Conservation (phyloP, 169 alveolate genomes). For the Plasmodium coatneyi region DNA sequence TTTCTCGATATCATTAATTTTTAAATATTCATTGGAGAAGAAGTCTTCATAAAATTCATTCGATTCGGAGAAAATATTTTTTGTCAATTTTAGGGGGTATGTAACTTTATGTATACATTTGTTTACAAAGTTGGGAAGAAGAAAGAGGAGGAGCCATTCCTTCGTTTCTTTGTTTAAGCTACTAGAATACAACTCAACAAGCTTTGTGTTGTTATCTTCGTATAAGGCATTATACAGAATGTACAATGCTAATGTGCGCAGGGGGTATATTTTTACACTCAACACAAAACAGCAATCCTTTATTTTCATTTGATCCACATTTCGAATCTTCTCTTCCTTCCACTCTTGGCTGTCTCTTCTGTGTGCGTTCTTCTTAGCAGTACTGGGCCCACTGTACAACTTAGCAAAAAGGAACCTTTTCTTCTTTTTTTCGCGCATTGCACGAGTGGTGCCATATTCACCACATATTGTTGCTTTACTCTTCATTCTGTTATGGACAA, state of each 20-base stretch:
- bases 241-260: slow-evolving; percentile 44
- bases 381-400: not conserved
- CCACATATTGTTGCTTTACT: not conserved
- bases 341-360: slow-evolving; percentile 1
- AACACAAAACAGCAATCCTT: slow-evolving; percentile 50
- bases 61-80: slow-evolving; percentile 58
- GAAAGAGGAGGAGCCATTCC: slow-evolving; percentile 68
- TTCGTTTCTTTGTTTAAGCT: slow-evolving; percentile 53
- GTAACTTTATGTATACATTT: slow-evolving; percentile 69
- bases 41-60: slow-evolving; percentile 70
- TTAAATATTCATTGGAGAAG: slow-evolving; percentile 69
- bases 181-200: slow-evolving; percentile 41
- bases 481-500: slow-evolving; percentile 16
- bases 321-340: not conserved
- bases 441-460: not conserved
- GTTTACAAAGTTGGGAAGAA: slow-evolving; percentile 46
- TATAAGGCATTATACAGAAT: slow-evolving; percentile 43
- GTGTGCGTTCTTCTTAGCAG: not conserved
- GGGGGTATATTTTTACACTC: slow-evolving; percentile 58
- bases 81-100: slow-evolving; percentile 54
- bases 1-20: slow-evolving; percentile 67
- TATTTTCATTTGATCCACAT: slow-evolving; percentile 51
- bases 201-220: slow-evolving; percentile 26
- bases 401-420: not conserved
- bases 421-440: not conserved